Base-by-base conservation (phyloP, 441 rosid species). In the Populus tomentosa region DNA sequence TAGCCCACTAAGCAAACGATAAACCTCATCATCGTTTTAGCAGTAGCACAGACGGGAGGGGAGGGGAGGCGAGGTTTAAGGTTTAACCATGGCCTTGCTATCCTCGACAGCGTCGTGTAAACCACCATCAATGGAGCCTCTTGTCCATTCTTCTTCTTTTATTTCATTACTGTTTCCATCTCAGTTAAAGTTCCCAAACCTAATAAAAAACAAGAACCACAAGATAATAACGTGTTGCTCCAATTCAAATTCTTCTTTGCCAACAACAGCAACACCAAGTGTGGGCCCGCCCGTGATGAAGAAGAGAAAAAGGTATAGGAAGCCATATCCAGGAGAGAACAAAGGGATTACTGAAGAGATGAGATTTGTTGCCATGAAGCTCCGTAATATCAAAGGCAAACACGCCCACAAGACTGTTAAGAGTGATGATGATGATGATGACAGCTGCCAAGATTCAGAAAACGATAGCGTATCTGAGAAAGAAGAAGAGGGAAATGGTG, bases 311-410 rank as follows among this genome's bases (percentile, higher is more conserved):
- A 82, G 89, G 82, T 85, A 90, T 84, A 85, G 98, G 82, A 92
- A 90, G 82, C 89, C 77, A 23, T 88, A 83, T 78, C 99, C 99
- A 24, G 99, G 99, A 53, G 99, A 95, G 83, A 85, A 53, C 83
- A 75, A 84, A 69, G 99, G 99, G 2, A 93, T 93, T 50, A 88
- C 96, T 14, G 96, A 89, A 84, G 99, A 95, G 85, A 91, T 95
- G 98, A 88, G 97, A 81, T 95, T 95, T 79, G 95, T 95, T 21
- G 96, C 98, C 14, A 90, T 92, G 99, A 85, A 89, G 79, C 94
- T 93, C 69, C 94, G 94, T 70, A 93, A 95, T 79, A 53, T 85
- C 63, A 88, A 88, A 28, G 94, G 95, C 33, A 88, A 86, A 75
- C 76, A 86, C 78, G 75, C 81, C 75, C 78, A 84, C 80, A 77